phyloP scores from a whole-genome alignment of 2,329 filamentous ascomycete species.

The Penicillium sp. region DNA sequence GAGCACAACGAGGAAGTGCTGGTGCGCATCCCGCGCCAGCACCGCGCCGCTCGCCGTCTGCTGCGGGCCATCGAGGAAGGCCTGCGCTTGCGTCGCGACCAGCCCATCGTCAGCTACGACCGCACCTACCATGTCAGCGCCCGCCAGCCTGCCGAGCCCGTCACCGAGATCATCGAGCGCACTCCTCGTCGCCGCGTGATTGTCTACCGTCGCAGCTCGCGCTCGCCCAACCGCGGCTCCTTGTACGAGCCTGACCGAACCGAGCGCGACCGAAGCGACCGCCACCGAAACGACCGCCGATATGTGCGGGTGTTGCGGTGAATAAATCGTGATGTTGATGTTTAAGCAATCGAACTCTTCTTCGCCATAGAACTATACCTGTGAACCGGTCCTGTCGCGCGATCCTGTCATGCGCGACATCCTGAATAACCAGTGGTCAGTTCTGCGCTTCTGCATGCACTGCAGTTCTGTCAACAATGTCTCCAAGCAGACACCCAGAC shows the following conservation, averaged over 20 bases:
- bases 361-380: background rate
- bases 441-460: background rate
- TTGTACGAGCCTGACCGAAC: constrained; percentile 32
- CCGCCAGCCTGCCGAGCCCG: constrained; percentile 21
- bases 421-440: background rate
- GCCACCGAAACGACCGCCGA: too few species aligned
- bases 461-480: background rate
- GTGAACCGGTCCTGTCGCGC: background rate
- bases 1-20: constrained; percentile 34
- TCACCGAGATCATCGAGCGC: constrained; percentile 27
- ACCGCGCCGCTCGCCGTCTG: constrained; percentile 31
- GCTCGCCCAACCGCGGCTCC: constrained; percentile 31
- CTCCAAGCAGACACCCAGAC: too few species aligned
- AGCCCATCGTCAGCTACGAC: constrained; percentile 30
- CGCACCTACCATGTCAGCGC: constrained; percentile 27
- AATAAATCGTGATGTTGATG: constrained; percentile 17
- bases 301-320: constrained; percentile 27
- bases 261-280: too few species aligned
- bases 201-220: constrained; percentile 31
- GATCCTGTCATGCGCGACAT: background rate
- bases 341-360: background rate
- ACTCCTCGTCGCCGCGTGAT: constrained; percentile 29
- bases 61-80: constrained; percentile 43
- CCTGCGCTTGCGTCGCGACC: constrained; percentile 25
- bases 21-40: constrained; percentile 40